A percentile compares a stretch with the other conserved stretches of the same genome.
phyloP scores from a whole-genome alignment of 106 monocot genomes.

The Dioscorea alata region DNA sequence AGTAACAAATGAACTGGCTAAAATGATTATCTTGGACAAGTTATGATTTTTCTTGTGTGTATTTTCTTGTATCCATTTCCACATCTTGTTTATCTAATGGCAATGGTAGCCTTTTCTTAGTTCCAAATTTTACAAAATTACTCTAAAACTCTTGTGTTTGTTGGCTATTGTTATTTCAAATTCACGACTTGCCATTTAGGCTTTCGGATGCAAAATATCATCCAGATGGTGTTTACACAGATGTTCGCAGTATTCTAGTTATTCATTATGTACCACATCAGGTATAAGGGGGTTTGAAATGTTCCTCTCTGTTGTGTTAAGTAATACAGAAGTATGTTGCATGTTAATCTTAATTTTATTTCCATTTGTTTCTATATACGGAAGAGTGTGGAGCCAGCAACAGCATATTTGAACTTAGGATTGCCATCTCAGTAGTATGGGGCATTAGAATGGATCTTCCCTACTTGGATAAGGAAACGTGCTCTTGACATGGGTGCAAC shows the following conservation, averaged over 20 bases:
- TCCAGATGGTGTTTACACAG: conserved; percentile 78
- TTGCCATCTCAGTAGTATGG: conserved; percentile 80
- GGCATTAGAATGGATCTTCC: conserved; percentile 85
- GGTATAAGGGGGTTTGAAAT: conserved; percentile 23
- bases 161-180: too few relatives aligned
- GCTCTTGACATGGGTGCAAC: conserved; percentile 91
- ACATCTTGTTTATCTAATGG: too few relatives aligned
- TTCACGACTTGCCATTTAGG: conserved; percentile 17
- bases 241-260: conserved; percentile 73
- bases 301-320: too few relatives aligned
- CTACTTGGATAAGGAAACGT: conserved; percentile 78
- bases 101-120: too few relatives aligned
- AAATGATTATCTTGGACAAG: too few relatives aligned
- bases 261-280: conserved; percentile 94
- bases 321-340: too few relatives aligned
- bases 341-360: too few relatives aligned
- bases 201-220: conserved; percentile 85
- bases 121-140: too few relatives aligned
- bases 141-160: too few relatives aligned
- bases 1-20: too few relatives aligned
- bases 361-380: too few relatives aligned
- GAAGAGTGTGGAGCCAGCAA: conserved; percentile 67
- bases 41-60: too few relatives aligned
- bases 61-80: background rate
- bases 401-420: conserved; percentile 60